Base-by-base conservation (phyloP, 495 filamentous ascomycete genomes). In the Parachaetomium inaequale region DNA sequence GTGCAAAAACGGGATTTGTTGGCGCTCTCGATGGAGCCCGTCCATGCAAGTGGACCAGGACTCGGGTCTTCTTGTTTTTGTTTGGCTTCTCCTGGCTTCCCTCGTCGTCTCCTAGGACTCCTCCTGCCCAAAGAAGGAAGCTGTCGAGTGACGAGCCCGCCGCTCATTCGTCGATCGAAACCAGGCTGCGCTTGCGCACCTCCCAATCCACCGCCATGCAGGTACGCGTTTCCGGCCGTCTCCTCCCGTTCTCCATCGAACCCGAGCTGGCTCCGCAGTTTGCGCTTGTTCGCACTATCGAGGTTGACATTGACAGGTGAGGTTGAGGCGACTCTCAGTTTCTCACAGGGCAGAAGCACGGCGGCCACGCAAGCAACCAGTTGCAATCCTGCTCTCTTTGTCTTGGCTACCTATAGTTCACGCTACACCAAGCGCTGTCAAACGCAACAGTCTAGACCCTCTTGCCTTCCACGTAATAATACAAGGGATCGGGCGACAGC, bases 171-270 rank as follows among this genome's bases (percentile, higher is more conserved):
- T 21, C 52, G 19, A 40, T 54, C 51, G 51, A 15, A 19, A 11
- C 14, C 17, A 3, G 3, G 14, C 29, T 34, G 40, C 34, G 28
- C 50, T 47, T 32, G n/a, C 15, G 19, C 29, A 42, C 28, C 23
- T 26, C 31, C 49, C 31, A 14, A 29, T 28, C 29, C n/a, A 51
- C 31, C 23, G 38, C n/a, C 29, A 62, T 62, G 52, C 60, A 56
- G 60, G 52, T 56, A 62, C 60, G 52, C 42, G 60, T 23, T 40
- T 56, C 50, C 53, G 52, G 56, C 60, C 23, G 60, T 40, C 60
- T 56, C 60, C 60, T 49, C 53, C 43, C 45, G 51, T 47, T 55
- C 59, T 55, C 59, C 59, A 62, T 62, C 42, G 19, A 46, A 46
- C 19, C 42, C 42, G n/a, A 1, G n/a, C 19, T n/a, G 19, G 17